Evolutionary conservation across 148 eudicot species (phyloP).

Genomic region (Fallopia convolvulus): DNA sequence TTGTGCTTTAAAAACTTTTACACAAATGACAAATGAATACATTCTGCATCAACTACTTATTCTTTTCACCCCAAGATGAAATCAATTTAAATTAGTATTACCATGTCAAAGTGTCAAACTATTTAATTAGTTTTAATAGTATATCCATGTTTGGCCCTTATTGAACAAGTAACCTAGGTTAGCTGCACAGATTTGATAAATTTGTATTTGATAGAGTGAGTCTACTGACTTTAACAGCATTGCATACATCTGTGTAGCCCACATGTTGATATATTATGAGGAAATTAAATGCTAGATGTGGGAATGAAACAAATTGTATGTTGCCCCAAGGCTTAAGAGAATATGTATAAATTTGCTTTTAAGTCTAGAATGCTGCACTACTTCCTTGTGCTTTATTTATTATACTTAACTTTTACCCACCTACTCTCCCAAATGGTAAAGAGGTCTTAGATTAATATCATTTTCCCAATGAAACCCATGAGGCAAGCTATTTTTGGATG

Average conservation of each 20-base stretch:
- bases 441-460: background rate
- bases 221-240: background rate
- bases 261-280: background rate
- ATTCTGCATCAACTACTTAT: background rate
- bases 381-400: background rate
- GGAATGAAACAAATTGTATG: background rate
- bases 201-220: background rate
- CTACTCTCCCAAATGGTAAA: background rate
- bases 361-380: background rate
- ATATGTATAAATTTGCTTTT: background rate
- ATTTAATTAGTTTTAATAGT: background rate
- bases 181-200: background rate
- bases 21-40: background rate
- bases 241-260: background rate
- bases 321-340: background rate
- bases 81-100: background rate
- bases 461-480: background rate
- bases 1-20: background rate
- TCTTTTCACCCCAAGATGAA: background rate
- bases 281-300: background rate
- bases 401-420: background rate
- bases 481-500: background rate
- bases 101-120: background rate
- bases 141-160: background rate
- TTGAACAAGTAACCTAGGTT: background rate